Evolutionary conservation across 441 rosid species (phyloP), one percentile per base, ranked within the genome.

Genomic region (Mallotus japonicus): DNA sequence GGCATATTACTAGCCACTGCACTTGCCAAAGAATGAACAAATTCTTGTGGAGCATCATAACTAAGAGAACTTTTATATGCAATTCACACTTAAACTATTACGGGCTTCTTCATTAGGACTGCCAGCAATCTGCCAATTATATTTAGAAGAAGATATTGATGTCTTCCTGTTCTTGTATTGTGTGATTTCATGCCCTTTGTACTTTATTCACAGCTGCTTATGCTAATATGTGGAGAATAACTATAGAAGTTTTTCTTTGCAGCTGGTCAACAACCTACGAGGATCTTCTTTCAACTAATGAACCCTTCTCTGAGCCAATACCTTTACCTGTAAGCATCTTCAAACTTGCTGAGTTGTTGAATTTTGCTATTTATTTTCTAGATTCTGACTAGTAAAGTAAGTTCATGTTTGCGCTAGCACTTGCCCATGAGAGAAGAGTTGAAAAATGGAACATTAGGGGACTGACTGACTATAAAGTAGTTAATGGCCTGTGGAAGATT

Each of bases 191-290:
- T 66, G 8, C 0, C 46, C 46, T 57, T 49, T 20, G 13, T 28
- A 8, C 9, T 7, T 60, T 42, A 53, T 32, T 32, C 6, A 15
- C 20, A n/a, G 6, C 9, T 28, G 12, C 58, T 73, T 19, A 8
- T 56, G 11, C 34, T n/a, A 46, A 34, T 57, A 20, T 24, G 67
- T 42, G 15, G 65, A 72, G 60, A 75, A 71, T 82, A 79, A 81
- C 55, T 40, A 54, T 28, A 2, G 19, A 73, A 20, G 28, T 24
- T 62, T 57, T 79, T 70, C 24, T 74, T 71, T 84, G 85, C 87
- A 91, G 98, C 87, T 91, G 98, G 97, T 85, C 97, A 5, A 89
- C 87, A 40, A 84, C 95, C 15, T 93, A 91, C 69, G 98, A 91
- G 74, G 98, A 91, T 65, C 87, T 93, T 68, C 92, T 93, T 68